phyloP scores from a whole-genome alignment of 2,329 filamentous ascomycete species.

The Aspergillus quadrilineatus region DNA sequence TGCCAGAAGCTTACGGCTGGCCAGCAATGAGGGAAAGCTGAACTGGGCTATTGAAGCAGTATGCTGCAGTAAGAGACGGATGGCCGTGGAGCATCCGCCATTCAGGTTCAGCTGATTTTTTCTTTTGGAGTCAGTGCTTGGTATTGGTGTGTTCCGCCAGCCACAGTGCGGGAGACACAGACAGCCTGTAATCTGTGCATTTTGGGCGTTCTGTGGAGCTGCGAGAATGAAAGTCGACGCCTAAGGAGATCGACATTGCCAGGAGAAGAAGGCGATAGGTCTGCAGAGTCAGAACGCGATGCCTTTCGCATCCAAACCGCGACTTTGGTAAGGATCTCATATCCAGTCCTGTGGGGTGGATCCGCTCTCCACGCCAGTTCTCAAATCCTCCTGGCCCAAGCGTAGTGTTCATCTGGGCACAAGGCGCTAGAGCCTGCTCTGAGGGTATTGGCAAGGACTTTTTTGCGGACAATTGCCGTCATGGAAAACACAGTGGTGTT shows the following conservation, averaged over 20 bases:
- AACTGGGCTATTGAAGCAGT: slow-evolving; percentile 6
- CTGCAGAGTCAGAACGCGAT: neutral
- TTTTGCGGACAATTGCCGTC: neutral
- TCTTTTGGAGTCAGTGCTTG: slow-evolving; percentile 2
- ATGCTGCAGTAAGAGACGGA: slow-evolving; percentile 3
- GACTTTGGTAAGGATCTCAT: slow-evolving; percentile 4
- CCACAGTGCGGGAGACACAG: slow-evolving; percentile 10
- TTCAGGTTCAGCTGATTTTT: slow-evolving; percentile 9
- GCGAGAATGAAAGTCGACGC: slow-evolving; percentile 1
- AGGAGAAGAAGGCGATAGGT: slow-evolving; percentile 8
- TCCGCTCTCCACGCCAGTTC: neutral
- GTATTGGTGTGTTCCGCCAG: slow-evolving; percentile 14
- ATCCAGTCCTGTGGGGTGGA: slow-evolving; percentile 2
- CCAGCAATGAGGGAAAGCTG: slow-evolving; percentile 2
- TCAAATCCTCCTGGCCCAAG: neutral
- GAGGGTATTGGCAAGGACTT: neutral
- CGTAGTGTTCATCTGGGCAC: neutral
- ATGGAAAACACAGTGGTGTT: neutral
- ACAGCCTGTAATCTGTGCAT: neutral
- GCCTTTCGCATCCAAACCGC: neutral
- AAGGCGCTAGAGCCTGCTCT: neutral
- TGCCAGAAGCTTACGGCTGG: neutral
- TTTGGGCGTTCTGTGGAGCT: slow-evolving; percentile 1
- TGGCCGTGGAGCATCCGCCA: slow-evolving; percentile 1
- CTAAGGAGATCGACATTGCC: slow-evolving; percentile 9